Conservation (phyloP, 441 rosid genomes). For the Euphorbia schlechtendalii region DNA sequence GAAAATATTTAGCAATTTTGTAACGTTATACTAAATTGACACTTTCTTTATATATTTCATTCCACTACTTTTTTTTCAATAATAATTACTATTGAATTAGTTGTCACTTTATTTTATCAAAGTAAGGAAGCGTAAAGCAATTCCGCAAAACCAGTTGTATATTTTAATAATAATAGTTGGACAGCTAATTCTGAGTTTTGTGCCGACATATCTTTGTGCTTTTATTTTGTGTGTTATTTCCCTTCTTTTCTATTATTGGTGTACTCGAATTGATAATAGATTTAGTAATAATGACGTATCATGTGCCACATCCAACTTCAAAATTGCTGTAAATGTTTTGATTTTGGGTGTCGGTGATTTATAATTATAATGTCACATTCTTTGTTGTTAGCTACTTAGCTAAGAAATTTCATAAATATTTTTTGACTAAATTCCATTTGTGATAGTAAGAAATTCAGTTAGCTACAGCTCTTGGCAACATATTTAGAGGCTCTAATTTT, state of each 20-base stretch:
- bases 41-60: background rate
- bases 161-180: constrained; percentile 1
- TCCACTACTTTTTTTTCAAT: no score
- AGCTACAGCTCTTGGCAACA: no score
- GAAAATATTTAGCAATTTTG: no score
- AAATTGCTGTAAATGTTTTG: background rate
- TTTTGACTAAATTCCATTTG: no score
- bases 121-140: background rate
- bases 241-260: no score
- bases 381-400: background rate
- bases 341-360: background rate
- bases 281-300: background rate
- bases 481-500: no score
- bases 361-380: background rate
- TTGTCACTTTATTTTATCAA: background rate
- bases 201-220: constrained; percentile 16
- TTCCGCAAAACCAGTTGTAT: background rate
- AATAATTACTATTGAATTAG: no score
- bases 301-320: background rate
- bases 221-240: no score
- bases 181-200: constrained; percentile 17
- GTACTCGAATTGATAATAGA: no score
- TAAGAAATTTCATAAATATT: no score
- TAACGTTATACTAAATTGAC: no score
- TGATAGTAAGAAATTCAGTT: no score